Conservation (phyloP, 768 basidiomycete species). For the Rhizopogon sp. region DNA sequence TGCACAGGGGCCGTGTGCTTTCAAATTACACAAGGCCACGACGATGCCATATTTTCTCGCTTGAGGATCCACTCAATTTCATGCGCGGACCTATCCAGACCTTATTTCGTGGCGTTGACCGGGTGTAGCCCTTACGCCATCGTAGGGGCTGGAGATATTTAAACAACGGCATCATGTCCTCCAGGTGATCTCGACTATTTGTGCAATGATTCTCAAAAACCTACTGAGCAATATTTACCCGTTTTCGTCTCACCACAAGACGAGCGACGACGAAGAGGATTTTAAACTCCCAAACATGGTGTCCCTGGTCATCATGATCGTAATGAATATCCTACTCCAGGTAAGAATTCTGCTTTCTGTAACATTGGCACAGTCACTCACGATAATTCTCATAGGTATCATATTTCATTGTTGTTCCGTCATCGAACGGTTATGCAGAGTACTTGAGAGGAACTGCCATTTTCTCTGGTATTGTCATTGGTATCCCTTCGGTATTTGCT, state of each 20-base stretch:
- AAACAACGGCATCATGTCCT: no score
- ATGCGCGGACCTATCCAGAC: no score
- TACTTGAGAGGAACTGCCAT: constrained; percentile 63
- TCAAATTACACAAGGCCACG: no score
- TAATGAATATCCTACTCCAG: constrained; percentile 41
- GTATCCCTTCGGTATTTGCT: constrained; percentile 61
- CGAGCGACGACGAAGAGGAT: constrained; percentile 20
- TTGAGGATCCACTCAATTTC: no score
- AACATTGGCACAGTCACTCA: neutral
- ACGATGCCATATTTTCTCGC: no score
- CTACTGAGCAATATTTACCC: no score
- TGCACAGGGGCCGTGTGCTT: no score
- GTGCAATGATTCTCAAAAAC: neutral
- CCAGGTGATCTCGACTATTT: no score
- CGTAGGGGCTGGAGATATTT: neutral
- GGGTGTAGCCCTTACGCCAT: no score
- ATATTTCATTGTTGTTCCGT: constrained; percentile 68
- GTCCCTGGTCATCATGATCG: constrained; percentile 41
- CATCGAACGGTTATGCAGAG: constrained; percentile 57
- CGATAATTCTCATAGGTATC: constrained; percentile 38
- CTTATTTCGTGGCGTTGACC: constrained; percentile 49
- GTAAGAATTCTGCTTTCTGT: constrained; percentile 19
- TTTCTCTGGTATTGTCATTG: constrained; percentile 63
- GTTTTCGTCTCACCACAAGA: neutral
- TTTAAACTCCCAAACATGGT: constrained; percentile 43